Evolutionary conservation across 257 asterid species (phyloP).

Genomic region (Linderniella brevidens): DNA sequence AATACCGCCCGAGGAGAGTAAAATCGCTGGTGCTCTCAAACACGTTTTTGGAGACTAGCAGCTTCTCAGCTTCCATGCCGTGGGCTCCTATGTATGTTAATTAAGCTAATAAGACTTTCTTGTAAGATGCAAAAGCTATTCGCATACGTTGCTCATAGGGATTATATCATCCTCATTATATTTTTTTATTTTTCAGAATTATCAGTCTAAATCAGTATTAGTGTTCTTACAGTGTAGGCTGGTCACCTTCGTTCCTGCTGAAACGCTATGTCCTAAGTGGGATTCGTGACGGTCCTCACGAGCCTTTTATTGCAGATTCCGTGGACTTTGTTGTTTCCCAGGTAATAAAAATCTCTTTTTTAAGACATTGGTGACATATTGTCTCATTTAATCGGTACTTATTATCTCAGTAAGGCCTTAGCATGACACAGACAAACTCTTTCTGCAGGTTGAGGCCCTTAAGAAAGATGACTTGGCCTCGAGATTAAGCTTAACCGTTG

Average conservation of each 20-base stretch:
- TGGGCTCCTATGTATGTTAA: slow-evolving; percentile 88
- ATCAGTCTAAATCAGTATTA: slow-evolving; percentile 9
- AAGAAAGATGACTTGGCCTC: slow-evolving; percentile 87
- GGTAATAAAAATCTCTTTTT: slow-evolving; percentile 26
- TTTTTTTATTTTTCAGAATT: slow-evolving; percentile 14
- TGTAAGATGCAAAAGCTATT: not conserved
- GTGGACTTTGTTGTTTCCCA: slow-evolving; percentile 96
- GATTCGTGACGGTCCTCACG: slow-evolving; percentile 88
- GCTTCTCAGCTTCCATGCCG: slow-evolving; percentile 86
- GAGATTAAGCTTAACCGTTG: slow-evolving; percentile 71
- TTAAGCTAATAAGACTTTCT: not conserved
- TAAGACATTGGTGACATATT: too few species aligned
- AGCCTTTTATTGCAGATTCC: slow-evolving; percentile 96
- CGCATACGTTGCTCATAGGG: too few species aligned
- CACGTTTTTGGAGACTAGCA: slow-evolving; percentile 78
- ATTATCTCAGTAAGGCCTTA: too few species aligned
- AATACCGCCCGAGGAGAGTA: slow-evolving; percentile 92
- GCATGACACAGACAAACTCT: not conserved
- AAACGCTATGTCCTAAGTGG: slow-evolving; percentile 83
- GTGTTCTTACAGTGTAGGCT: slow-evolving; percentile 47
- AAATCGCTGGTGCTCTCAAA: slow-evolving; percentile 84
- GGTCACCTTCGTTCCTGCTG: slow-evolving; percentile 86
- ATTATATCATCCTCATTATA: not conserved
- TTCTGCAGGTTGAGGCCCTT: slow-evolving; percentile 72
- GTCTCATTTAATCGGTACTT: too few species aligned